Evolutionary conservation across 495 filamentous ascomycete species (phyloP).

Genomic region (Staphylotrichum tortipilum): DNA sequence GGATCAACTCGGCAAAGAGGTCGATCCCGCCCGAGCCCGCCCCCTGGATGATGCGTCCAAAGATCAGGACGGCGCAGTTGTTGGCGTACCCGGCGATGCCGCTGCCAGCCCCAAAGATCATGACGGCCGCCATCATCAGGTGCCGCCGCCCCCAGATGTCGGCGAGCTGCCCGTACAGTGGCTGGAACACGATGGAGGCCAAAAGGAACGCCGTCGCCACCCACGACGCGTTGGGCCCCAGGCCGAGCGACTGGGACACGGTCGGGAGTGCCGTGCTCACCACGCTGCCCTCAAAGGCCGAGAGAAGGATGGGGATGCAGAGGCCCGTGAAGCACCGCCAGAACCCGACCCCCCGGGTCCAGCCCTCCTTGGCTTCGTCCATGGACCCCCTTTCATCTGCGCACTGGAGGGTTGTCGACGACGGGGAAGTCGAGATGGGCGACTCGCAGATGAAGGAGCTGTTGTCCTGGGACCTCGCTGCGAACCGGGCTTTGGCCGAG

Average conservation of each 20-base stretch:
- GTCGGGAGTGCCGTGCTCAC: constrained; percentile 42
- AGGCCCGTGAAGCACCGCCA: constrained; percentile 34
- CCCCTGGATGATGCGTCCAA: constrained; percentile 70
- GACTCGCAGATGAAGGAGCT: not conserved
- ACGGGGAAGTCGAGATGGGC: not conserved
- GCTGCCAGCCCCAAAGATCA: constrained; percentile 36
- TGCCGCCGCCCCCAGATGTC: constrained; percentile 45
- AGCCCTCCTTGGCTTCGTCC: not conserved
- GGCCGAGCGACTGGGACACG: constrained; percentile 27
- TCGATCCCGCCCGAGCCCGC: constrained; percentile 67
- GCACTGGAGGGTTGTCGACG: not conserved
- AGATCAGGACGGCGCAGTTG: constrained; percentile 52
- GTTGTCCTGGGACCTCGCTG: not conserved
- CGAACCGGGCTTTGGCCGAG: not conserved
- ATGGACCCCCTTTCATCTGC: not conserved
- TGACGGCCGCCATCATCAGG: constrained; percentile 34
- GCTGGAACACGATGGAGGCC: constrained; percentile 25
- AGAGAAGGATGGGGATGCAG: constrained; percentile 30
- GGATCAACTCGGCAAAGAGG: constrained; percentile 30
- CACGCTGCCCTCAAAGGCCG: constrained; percentile 44
- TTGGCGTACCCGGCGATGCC: constrained; percentile 31
- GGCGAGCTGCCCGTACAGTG: constrained; percentile 36
- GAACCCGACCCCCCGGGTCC: constrained; percentile 26
- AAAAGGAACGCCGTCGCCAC: constrained; percentile 23
- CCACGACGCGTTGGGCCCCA: constrained; percentile 23